phyloP scores from a whole-genome alignment of 148 eudicot species.

The Camellia lanceoleosa region DNA sequence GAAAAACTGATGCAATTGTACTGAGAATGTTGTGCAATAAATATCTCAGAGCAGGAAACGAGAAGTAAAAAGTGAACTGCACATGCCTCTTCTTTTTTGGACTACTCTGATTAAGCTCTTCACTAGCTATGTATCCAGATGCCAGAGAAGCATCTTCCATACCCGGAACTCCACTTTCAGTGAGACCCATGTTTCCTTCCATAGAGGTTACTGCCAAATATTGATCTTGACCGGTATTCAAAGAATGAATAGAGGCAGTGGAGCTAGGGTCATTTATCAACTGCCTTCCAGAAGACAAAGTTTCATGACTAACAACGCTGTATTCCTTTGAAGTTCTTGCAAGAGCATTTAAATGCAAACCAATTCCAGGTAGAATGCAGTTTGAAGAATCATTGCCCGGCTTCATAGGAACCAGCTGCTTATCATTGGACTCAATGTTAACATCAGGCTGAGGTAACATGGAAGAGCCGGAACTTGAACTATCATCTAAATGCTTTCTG shows the following conservation, averaged over 20 bases:
- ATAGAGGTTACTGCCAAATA: conserved; percentile 27
- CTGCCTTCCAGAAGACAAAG: conserved; percentile 31
- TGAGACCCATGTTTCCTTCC: conserved; percentile 30
- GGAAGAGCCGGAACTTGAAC: conserved; percentile 38
- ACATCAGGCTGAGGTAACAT: conserved; percentile 33
- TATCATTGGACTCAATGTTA: conserved; percentile 27
- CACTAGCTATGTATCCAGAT: conserved; percentile 35
- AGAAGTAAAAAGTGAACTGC: neutral
- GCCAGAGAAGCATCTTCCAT: conserved; percentile 50
- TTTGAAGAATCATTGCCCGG: conserved; percentile 46
- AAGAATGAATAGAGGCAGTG: conserved; percentile 21
- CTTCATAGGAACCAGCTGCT: conserved; percentile 32
- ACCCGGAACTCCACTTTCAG: conserved; percentile 40
- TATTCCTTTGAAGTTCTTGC: conserved; percentile 60
- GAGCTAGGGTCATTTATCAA: conserved; percentile 28
- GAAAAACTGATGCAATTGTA: conserved; percentile 1
- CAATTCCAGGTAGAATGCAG: conserved; percentile 68
- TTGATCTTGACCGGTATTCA: conserved; percentile 23
- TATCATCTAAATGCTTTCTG: conserved; percentile 44
- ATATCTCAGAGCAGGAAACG: neutral
- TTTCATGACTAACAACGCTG: conserved; percentile 37
- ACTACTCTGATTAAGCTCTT: conserved; percentile 58
- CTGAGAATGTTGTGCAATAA: neutral
- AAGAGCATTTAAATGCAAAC: conserved; percentile 91
- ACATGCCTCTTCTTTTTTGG: conserved; percentile 83